Evolutionary conservation across 2,329 filamentous ascomycete species (phyloP).

Genomic region (Colletotrichum scovillei): DNA sequence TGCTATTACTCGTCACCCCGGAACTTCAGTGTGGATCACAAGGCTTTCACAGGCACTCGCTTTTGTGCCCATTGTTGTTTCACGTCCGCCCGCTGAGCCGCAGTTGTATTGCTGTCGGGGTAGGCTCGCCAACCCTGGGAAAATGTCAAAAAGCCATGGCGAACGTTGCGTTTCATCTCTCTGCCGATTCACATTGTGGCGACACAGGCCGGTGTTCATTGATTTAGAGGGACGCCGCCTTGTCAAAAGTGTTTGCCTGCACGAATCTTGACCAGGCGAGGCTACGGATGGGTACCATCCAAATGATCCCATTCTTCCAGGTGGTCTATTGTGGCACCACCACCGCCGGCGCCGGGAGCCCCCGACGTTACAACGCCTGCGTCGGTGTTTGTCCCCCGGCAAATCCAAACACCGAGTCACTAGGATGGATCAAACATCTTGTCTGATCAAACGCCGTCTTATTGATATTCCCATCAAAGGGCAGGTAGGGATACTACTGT

Average conservation of each 20-base stretch:
- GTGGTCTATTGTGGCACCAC: background rate
- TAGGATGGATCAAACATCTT: background rate
- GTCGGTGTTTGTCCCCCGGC: background rate
- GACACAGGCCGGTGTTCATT: background rate
- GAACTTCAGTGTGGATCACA: constrained; percentile 5
- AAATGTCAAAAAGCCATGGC: background rate
- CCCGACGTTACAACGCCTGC: background rate
- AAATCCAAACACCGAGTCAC: constrained; percentile 1
- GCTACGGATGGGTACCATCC: background rate
- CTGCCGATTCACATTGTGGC: background rate
- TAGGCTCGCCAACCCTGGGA: background rate
- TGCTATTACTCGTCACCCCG: background rate
- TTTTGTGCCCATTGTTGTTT: background rate
- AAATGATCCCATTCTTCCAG: background rate
- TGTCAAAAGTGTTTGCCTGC: background rate
- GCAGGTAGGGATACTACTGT: background rate
- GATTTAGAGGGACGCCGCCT: background rate
- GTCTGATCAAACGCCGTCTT: background rate
- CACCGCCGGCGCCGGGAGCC: background rate
- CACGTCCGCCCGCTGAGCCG: constrained; percentile 5
- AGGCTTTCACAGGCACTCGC: background rate
- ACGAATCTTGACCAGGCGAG: background rate
- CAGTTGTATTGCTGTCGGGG: background rate
- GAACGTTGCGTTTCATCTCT: background rate
- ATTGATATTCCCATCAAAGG: background rate